Conservation (phyloP, 257 asterid species). For the Gentiana macrophylla region DNA sequence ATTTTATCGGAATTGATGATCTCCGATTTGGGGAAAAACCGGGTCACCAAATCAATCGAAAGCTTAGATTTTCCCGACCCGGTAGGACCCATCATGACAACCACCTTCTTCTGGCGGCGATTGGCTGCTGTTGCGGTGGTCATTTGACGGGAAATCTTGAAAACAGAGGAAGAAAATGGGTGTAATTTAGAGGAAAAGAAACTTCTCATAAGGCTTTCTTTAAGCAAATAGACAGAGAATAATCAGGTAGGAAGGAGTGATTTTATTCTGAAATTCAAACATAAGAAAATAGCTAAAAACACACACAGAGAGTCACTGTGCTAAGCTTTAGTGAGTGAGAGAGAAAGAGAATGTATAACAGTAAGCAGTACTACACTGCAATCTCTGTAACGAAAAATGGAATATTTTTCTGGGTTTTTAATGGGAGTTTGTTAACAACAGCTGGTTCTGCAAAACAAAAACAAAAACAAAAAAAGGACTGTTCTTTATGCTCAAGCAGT, state of each 20-base stretch:
- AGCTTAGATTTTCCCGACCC: slow-evolving; percentile 88
- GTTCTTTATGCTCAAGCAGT: too few species aligned
- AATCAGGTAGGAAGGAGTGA: slow-evolving; percentile 2
- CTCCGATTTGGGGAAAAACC: slow-evolving; percentile 51
- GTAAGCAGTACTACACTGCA: too few species aligned
- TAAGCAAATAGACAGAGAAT: background rate
- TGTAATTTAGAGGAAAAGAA: slow-evolving; percentile 2
- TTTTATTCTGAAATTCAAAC: background rate
- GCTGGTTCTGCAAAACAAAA: too few species aligned
- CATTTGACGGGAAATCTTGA: slow-evolving; percentile 5
- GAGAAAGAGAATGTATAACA: too few species aligned
- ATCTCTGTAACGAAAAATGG: background rate
- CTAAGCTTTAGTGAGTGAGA: too few species aligned
- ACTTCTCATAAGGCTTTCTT: slow-evolving; percentile 34
- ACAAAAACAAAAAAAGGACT: too few species aligned
- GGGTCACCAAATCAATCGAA: slow-evolving; percentile 61
- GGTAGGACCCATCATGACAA: slow-evolving; percentile 78
- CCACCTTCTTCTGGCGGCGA: slow-evolving; percentile 33
- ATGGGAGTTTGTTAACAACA: background rate
- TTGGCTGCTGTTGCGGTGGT: slow-evolving; percentile 16
- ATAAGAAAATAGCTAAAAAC: background rate
- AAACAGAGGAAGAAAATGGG: slow-evolving; percentile 11
- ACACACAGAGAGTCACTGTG: background rate
- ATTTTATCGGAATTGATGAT: slow-evolving; percentile 86
- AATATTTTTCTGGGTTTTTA: slow-evolving; percentile 2